Conservation (phyloP, 2,329 filamentous ascomycete species). For the Trichophaea hybrida region DNA sequence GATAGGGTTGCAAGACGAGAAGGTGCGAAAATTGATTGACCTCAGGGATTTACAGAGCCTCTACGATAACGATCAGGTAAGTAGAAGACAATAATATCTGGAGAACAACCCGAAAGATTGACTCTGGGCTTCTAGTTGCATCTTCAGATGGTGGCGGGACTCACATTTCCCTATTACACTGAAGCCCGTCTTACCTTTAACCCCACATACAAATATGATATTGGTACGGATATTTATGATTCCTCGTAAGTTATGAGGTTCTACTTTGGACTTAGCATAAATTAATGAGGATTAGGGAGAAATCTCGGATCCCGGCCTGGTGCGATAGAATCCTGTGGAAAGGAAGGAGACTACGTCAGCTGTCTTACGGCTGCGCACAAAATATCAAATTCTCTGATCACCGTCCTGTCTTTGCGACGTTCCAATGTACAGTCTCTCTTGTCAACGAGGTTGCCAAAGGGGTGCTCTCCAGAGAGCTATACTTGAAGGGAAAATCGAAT, state of each 20-base stretch:
- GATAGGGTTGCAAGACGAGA: slow-evolving; percentile 69
- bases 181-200: slow-evolving; percentile 77
- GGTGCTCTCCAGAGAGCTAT: slow-evolving; percentile 57
- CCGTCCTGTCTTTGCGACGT: slow-evolving; percentile 82
- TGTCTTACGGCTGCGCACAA: slow-evolving; percentile 67
- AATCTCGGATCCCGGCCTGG: slow-evolving; percentile 90
- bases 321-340: slow-evolving; percentile 85
- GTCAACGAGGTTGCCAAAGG: slow-evolving; percentile 63
- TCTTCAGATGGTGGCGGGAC: slow-evolving; percentile 85
- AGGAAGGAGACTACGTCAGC: slow-evolving; percentile 67
- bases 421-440: slow-evolving; percentile 68
- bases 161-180: slow-evolving; percentile 81
- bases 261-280: not conserved
- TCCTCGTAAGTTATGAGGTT: slow-evolving; percentile 50
- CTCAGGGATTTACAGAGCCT: slow-evolving; percentile 59
- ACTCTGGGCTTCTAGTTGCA: slow-evolving; percentile 47
- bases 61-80: slow-evolving; percentile 79
- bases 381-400: slow-evolving; percentile 77
- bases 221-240: slow-evolving; percentile 79
- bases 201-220: slow-evolving; percentile 91
- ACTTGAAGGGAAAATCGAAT: slow-evolving; percentile 50
- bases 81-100: not conserved
- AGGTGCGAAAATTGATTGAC: slow-evolving; percentile 58
- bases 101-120: not conserved
- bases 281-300: slow-evolving; percentile 46